Evolutionary conservation across 225 moss, liverwort and hornwort species (phyloP).

Genomic region (Sphagnum tenellum): DNA sequence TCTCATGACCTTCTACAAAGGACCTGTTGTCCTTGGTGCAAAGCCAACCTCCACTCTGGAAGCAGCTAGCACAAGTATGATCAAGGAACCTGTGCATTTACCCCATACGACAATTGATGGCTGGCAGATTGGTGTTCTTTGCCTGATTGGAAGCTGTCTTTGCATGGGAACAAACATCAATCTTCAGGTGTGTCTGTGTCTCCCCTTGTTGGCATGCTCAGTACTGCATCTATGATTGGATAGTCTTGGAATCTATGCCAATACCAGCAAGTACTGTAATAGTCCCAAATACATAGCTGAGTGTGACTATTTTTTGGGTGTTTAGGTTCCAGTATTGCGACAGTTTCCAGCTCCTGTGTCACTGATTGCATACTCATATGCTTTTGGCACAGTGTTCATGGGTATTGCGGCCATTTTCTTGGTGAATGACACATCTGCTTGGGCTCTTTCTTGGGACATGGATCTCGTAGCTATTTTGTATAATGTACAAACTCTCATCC

Average conservation of each 20-base stretch:
- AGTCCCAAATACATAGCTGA: too few species aligned
- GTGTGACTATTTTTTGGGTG: too few species aligned
- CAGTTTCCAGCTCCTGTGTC: conserved; percentile 60
- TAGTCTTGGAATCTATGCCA: too few species aligned
- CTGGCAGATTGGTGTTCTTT: conserved; percentile 52
- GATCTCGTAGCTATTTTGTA: conserved; percentile 48
- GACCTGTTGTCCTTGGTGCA: conserved; percentile 30
- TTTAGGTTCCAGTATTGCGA: conserved; percentile 42
- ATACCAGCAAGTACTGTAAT: too few species aligned
- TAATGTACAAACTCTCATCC: conserved; percentile 23
- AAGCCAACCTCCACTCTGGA: conserved; percentile 4
- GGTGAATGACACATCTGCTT: conserved; percentile 40
- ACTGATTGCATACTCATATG: conserved; percentile 52
- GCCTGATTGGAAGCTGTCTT: conserved; percentile 29
- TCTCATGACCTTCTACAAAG: conserved; percentile 55
- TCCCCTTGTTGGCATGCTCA: too few species aligned
- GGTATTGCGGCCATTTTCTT: conserved; percentile 53
- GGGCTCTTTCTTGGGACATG: conserved; percentile 44
- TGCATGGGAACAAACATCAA: conserved; percentile 38
- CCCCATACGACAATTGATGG: conserved; percentile 3
- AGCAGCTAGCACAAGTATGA: conserved; percentile 1
- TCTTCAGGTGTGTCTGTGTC: conserved; percentile 34
- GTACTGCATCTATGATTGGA: neutral
- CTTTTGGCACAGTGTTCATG: conserved; percentile 59
- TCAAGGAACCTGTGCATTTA: conserved; percentile 4